phyloP scores from a whole-genome alignment of 345 rosid genomes.

The Boechera stricta region DNA sequence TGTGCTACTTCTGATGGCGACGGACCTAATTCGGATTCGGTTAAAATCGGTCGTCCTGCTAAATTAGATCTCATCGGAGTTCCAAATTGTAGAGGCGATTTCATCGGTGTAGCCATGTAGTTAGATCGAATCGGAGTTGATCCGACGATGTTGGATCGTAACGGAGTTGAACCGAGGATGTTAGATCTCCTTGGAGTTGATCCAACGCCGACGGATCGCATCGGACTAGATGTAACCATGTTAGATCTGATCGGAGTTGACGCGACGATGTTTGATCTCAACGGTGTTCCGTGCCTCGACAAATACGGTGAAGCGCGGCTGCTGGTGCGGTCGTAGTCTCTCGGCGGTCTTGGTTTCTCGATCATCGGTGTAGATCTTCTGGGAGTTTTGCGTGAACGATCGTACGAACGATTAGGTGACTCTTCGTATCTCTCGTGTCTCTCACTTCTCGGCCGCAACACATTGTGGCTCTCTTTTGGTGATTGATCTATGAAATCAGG shows the following conservation, averaged over 20 bases:
- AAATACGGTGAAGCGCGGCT: slow-evolving; percentile 42
- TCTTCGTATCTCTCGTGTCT: slow-evolving; percentile 19
- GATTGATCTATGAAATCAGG: slow-evolving; percentile 20
- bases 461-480: not conserved
- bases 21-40: slow-evolving; percentile 82
- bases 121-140: slow-evolving; percentile 43
- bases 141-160: slow-evolving; percentile 34
- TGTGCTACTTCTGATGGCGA: slow-evolving; percentile 90
- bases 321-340: slow-evolving; percentile 25
- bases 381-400: slow-evolving; percentile 40
- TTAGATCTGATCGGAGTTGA: slow-evolving; percentile 45
- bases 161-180: slow-evolving; percentile 31
- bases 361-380: slow-evolving; percentile 30
- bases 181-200: slow-evolving; percentile 44
- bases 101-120: slow-evolving; percentile 44
- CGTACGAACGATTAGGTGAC: slow-evolving; percentile 27
- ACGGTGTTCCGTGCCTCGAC: slow-evolving; percentile 44
- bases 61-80: slow-evolving; percentile 47
- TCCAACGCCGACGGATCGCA: slow-evolving; percentile 32
- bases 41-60: slow-evolving; percentile 45
- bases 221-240: slow-evolving; percentile 35
- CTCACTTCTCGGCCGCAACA: not conserved
- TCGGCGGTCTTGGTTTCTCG: slow-evolving; percentile 34
- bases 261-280: slow-evolving; percentile 41
- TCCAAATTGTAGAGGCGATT: slow-evolving; percentile 40